Base-by-base conservation (phyloP, 2,329 filamentous ascomycete genomes). In the Pseudocercospora cruenta region DNA sequence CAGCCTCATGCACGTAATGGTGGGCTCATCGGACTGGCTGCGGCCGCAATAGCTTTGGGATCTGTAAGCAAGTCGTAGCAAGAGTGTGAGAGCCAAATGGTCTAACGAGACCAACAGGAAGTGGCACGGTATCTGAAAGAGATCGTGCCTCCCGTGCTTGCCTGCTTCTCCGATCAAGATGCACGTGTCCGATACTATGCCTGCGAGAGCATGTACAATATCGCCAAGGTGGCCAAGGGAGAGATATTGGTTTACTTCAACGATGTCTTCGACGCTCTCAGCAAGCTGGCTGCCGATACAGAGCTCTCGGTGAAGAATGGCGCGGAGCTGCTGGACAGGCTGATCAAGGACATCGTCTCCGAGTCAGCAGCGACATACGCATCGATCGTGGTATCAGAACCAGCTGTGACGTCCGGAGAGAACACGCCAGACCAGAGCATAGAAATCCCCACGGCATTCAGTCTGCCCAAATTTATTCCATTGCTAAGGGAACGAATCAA, bases 171-270 rank as follows among this genome's bases (percentile, higher is more conserved):
- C 65, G 96, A 99, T 73, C 95, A 98, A 82, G 95, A 99, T 90
- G 94, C 95, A 28, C 88, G 95, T 65, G 95, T 98, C 33, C 88
- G 95, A 70, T 99, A 99, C 80, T 99, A 99, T 81, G 95, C 95
- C 24, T 99, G 95, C 81, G 95, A 99, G 83, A 96, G 94, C 79
- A 99, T 99, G 95, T 99, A 99, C 82, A 99, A 99, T 80, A 99
- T 99, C 77, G 94, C 95, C 76, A 99, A 99, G 82, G 95, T 99
- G 57, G 95, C 94, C 67, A 99, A 99, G 81, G 95, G 96, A 43
- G 95, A 99, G 80, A 95, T 99, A 21, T 81, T 99, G 70, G 87
- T 96, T 47, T 99, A 97, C 83, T 99, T 99, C 81, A 99, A 99
- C 80, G 91, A 96, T 75, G 95, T 99, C 69, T 99, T 99, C 76